A percentile compares a stretch with the other conserved stretches of the same genome.
Conservation (phyloP, 805 yeast species). For the Cyberlindnera veronae region DNA sequence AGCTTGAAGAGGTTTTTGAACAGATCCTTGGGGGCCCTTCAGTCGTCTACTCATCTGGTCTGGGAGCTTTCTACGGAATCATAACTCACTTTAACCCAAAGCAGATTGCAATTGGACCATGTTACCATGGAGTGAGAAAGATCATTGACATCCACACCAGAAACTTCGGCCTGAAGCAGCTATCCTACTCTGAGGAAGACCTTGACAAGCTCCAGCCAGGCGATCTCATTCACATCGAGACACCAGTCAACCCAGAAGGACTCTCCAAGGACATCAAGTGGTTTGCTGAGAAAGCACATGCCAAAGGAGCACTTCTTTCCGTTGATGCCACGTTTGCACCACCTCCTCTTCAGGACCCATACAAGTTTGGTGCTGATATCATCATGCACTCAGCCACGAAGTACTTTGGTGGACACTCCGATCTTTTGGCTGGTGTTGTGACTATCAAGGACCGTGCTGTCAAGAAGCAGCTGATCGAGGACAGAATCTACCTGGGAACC, state of each 20-base stretch:
- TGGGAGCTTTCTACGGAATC: slow-evolving; percentile 77
- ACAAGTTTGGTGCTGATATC: slow-evolving; percentile 78
- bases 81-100: slow-evolving; percentile 71
- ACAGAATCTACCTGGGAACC: slow-evolving; percentile 73
- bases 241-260: slow-evolving; percentile 88
- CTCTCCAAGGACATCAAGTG: slow-evolving; percentile 55
- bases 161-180: slow-evolving; percentile 51
- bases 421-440: slow-evolving; percentile 76
- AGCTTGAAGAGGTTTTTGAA: slow-evolving; percentile 64
- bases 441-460: slow-evolving; percentile 55
- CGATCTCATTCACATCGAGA: slow-evolving; percentile 79
- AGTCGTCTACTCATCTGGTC: slow-evolving; percentile 72
- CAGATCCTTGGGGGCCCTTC: slow-evolving; percentile 60
- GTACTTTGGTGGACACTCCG: slow-evolving; percentile 95
- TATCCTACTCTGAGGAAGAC: slow-evolving; percentile 43
- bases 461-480: slow-evolving; percentile 47
- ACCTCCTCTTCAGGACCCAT: slow-evolving; percentile 82
- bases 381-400: slow-evolving; percentile 94
- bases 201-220: slow-evolving; percentile 49
- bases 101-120: slow-evolving; percentile 66
- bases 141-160: slow-evolving; percentile 61
- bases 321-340: slow-evolving; percentile 94
- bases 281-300: slow-evolving; percentile 70
- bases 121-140: slow-evolving; percentile 84
- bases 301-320: slow-evolving; percentile 65